Conservation (phyloP, 495 filamentous ascomycete genomes). For the Umbilicaria muhlenbergii region DNA sequence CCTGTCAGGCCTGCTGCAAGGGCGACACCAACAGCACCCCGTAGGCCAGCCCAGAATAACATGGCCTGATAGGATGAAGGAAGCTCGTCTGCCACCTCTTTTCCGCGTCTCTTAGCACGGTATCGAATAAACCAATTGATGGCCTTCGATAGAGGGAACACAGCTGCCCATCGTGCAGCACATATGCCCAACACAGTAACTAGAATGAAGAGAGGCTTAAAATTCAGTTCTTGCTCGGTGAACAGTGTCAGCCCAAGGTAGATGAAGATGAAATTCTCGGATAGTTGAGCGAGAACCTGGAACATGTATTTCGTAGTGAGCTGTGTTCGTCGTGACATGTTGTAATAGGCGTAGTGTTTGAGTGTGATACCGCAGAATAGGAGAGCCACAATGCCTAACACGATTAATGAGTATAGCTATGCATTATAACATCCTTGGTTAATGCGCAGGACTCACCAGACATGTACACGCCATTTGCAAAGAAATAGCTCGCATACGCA, state of each 20-base stretch:
- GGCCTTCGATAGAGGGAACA: slow-evolving; percentile 77
- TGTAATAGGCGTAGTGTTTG: slow-evolving; percentile 98
- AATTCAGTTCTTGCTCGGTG: slow-evolving; percentile 71
- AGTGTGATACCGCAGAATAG: slow-evolving; percentile 96
- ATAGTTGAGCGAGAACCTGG: slow-evolving; percentile 83
- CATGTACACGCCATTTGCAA: slow-evolving; percentile 84
- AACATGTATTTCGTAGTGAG: slow-evolving; percentile 97
- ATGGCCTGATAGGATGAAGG: slow-evolving; percentile 90
- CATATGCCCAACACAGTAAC: slow-evolving; percentile 86
- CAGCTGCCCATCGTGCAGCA: slow-evolving; percentile 75
- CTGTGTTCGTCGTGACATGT: slow-evolving; percentile 96
- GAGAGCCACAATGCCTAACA: slow-evolving; percentile 80
- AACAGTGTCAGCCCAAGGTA: slow-evolving; percentile 91
- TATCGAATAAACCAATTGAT: slow-evolving; percentile 94
- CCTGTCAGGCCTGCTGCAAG: slow-evolving; percentile 79
- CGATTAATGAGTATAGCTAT: slow-evolving; percentile 1
- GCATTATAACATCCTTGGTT: neutral
- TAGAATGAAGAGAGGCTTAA: slow-evolving; percentile 91
- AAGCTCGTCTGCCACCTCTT: slow-evolving; percentile 73
- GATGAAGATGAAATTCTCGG: slow-evolving; percentile 99
- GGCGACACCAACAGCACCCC: slow-evolving; percentile 91
- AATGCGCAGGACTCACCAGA: slow-evolving; percentile 50
- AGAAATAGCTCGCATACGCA: slow-evolving; percentile 93
- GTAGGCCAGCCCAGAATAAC: slow-evolving; percentile 96
- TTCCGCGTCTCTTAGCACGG: slow-evolving; percentile 62